Conservation (phyloP, 2,329 filamentous ascomycete species). For the Hymenoscyphus linearis region DNA sequence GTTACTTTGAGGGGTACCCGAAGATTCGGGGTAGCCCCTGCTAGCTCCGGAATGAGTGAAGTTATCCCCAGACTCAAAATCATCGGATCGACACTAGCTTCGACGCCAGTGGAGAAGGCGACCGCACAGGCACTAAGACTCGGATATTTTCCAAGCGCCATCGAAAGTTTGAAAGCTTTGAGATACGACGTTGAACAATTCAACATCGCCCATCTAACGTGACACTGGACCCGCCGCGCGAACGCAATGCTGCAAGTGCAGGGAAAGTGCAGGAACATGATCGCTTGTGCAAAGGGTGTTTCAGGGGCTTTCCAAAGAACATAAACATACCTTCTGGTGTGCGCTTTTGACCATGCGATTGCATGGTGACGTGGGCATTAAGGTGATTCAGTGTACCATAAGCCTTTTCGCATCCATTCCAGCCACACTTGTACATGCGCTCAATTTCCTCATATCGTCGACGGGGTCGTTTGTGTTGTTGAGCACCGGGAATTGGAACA, state of each 20-base stretch:
- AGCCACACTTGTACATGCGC: conserved; percentile 99
- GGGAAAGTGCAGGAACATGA: conserved; percentile 1
- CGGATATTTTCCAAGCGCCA: conserved; percentile 17
- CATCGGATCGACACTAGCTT: conserved; percentile 40
- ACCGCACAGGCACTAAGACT: conserved; percentile 14
- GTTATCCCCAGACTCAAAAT: conserved; percentile 38
- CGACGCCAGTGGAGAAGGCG: conserved; percentile 38
- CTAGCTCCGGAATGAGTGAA: conserved; percentile 36
- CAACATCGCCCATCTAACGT: not conserved
- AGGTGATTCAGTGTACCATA: conserved; percentile 96
- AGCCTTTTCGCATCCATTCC: conserved; percentile 97
- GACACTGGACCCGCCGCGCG: not conserved
- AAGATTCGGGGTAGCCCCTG: conserved; percentile 33
- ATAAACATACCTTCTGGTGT: conserved; percentile 87
- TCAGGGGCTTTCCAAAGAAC: not conserved
- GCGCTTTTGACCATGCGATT: conserved; percentile 88
- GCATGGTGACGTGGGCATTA: conserved; percentile 98
- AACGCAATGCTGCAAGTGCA: not conserved
- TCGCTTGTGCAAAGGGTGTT: conserved; percentile 1
- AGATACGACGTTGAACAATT: conserved; percentile 11
- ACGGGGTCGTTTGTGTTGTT: conserved; percentile 93
- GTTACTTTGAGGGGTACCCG: not conserved
- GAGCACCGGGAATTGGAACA: conserved; percentile 91
- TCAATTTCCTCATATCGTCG: conserved; percentile 97
- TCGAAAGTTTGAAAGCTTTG: conserved; percentile 3